These are phyloP conservation scores for Myriosclerotinia scirpicola DNA, from an alignment of 2,329 filamentous ascomycete species.

Conservation along the genomic window DNA sequence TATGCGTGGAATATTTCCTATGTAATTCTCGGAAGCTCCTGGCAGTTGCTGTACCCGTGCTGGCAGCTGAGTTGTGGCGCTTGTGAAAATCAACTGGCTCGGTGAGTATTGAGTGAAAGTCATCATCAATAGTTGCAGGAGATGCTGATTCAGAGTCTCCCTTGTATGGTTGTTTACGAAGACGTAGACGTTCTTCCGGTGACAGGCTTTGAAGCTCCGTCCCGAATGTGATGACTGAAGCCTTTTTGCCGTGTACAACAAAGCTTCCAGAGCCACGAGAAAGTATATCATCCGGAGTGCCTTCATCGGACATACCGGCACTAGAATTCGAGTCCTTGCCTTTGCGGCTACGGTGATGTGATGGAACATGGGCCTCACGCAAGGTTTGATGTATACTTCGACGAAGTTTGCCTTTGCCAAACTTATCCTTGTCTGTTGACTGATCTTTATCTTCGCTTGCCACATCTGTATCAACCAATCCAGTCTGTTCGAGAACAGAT, in stretches of 20 bases:
- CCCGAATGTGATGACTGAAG: constrained; percentile 94
- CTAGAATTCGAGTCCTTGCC: constrained; percentile 71
- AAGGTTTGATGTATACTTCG: constrained; percentile 88
- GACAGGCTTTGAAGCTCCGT: constrained; percentile 81
- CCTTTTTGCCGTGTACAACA: constrained; percentile 96
- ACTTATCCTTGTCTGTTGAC: constrained; percentile 39
- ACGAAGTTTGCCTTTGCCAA: constrained; percentile 57
- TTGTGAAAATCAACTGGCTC: constrained; percentile 44
- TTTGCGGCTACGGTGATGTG: constrained; percentile 70
- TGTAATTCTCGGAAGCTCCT: constrained; percentile 64
- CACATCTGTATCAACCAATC: constrained; percentile 55
- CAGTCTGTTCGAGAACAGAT: constrained; percentile 65
- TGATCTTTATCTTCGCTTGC: constrained; percentile 42
- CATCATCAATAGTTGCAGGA: constrained; percentile 42
- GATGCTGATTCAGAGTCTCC: constrained; percentile 40
- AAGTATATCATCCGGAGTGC: constrained; percentile 63
- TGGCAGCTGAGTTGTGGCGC: constrained; percentile 63
- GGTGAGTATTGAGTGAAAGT: constrained; percentile 54
- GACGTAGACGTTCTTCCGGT: constrained; percentile 68
- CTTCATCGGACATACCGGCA: constrained; percentile 47
- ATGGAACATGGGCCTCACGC: constrained; percentile 70
- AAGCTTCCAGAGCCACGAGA: constrained; percentile 83
- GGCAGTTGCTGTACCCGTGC: constrained; percentile 65
- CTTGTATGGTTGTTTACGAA: constrained; percentile 55
- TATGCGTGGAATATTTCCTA: constrained; percentile 57